A percentile compares a stretch with the other conserved stretches of the same genome.
Conservation (phyloP, 2,329 filamentous ascomycete species). For the Phialophora tarda region DNA sequence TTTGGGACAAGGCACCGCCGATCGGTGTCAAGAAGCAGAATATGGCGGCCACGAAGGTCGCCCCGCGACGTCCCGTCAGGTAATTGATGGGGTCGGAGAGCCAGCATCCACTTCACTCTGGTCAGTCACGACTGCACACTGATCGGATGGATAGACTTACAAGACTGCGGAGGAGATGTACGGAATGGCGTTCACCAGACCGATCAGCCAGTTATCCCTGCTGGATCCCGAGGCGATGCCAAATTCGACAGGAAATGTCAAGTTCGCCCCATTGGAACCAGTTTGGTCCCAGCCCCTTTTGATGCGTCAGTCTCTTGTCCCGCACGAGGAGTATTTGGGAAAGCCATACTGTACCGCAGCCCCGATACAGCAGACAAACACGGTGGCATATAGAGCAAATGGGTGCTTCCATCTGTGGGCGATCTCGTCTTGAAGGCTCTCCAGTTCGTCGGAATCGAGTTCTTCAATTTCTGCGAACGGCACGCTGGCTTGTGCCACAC, state of each 20-base stretch:
- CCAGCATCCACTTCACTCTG: conserved; percentile 40
- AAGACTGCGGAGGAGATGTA: conserved; percentile 36
- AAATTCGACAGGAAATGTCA: conserved; percentile 49
- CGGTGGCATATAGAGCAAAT: conserved; percentile 45
- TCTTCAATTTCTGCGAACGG: conserved; percentile 44
- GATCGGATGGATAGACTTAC: conserved; percentile 34
- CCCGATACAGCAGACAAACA: conserved; percentile 50
- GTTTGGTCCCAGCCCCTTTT: conserved; percentile 50
- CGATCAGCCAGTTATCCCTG: conserved; percentile 48
- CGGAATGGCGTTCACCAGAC: conserved; percentile 50
- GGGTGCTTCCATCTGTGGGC: conserved; percentile 48
- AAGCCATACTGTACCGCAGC: conserved; percentile 47
- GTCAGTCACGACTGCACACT: conserved; percentile 43
- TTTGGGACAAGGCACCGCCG: conserved; percentile 41
- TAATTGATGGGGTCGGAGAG: conserved; percentile 47
- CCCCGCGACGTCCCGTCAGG: conserved; percentile 41
- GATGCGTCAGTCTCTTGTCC: background rate
- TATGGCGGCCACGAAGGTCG: conserved; percentile 43
- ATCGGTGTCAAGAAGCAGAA: conserved; percentile 42
- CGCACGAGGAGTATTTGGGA: background rate
- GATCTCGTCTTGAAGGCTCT: conserved; percentile 45
- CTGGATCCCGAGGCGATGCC: conserved; percentile 41
- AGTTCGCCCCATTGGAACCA: conserved; percentile 53
- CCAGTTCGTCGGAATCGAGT: conserved; percentile 45
- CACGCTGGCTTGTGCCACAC: conserved; percentile 41